These are phyloP conservation scores for Blastocystis sp. DNA, from an alignment of 352 stramenopile species.

Conservation along the genomic window DNA sequence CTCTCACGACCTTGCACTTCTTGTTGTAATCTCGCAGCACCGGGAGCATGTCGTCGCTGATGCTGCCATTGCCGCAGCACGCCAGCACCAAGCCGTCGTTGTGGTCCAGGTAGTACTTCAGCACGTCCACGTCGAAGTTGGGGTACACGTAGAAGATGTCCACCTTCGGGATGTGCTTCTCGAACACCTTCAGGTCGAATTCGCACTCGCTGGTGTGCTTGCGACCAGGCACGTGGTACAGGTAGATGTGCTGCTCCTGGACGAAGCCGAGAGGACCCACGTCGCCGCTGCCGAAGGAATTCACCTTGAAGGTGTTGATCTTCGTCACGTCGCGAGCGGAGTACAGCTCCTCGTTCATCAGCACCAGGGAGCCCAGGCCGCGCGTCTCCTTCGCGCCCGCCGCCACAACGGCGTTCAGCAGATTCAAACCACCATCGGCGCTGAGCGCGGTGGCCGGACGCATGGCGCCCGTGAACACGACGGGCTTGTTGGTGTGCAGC, in stretches of 20 bases:
- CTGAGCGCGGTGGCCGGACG: conserved; percentile 60
- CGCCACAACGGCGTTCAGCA: conserved; percentile 57
- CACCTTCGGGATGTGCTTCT: conserved; percentile 49
- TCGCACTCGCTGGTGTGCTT: conserved; percentile 38
- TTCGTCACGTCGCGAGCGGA: conserved; percentile 63
- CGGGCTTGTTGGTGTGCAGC: conserved; percentile 45
- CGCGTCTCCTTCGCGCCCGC: conserved; percentile 28
- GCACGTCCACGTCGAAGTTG: conserved; percentile 46
- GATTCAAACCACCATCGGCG: conserved; percentile 48
- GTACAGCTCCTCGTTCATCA: conserved; percentile 67
- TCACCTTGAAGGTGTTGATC: conserved; percentile 68
- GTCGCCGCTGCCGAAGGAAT: conserved; percentile 62
- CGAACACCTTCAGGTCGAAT: conserved; percentile 65
- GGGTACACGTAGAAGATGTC: conserved; percentile 65
- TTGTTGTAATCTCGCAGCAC: conserved; percentile 20
- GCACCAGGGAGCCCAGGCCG: conserved; percentile 44
- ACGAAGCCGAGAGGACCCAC: conserved; percentile 57
- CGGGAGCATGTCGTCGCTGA: conserved; percentile 53
- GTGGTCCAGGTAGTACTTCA: conserved; percentile 56
- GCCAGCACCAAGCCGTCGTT: conserved; percentile 56
- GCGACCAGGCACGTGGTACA: conserved; percentile 58
- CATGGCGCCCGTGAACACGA: conserved; percentile 62
- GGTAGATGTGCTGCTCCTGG: conserved; percentile 56
- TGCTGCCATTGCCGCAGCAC: conserved; percentile 41
- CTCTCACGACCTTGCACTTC: conserved; percentile 55